Conservation (phyloP, 352 stramenopile genomes). For the Pythium rhizo-oryzae region DNA sequence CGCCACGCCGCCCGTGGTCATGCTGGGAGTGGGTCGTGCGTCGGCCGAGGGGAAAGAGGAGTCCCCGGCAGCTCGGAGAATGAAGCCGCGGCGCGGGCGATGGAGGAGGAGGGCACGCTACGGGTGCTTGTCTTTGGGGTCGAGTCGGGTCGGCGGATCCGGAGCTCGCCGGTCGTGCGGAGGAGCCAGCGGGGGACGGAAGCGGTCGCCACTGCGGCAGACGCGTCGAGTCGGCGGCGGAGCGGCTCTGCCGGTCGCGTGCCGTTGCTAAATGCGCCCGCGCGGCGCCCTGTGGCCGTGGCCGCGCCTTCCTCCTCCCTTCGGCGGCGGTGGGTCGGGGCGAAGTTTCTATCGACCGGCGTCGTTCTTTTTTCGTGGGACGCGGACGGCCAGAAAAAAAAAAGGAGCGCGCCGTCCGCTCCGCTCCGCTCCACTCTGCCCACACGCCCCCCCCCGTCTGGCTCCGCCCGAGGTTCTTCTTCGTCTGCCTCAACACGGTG, state of each 20-base stretch:
- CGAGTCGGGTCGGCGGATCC: neutral
- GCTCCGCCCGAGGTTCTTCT: too few relatives aligned
- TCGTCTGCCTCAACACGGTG: too few relatives aligned
- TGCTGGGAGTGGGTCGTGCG: neutral
- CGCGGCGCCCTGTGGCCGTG: neutral
- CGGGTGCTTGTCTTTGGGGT: slow-evolving; percentile 6
- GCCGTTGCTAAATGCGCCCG: slow-evolving; percentile 19
- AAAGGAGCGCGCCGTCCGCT: neutral
- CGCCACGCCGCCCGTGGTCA: slow-evolving; percentile 15
- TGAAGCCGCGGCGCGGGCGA: neutral
- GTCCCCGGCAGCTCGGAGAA: neutral
- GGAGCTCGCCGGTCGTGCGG: too few relatives aligned
- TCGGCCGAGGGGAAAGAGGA: neutral
- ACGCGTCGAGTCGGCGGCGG: neutral
- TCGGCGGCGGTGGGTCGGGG: neutral
- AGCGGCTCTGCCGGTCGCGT: neutral
- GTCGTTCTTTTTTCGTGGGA: slow-evolving; percentile 29
- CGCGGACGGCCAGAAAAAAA: neutral
- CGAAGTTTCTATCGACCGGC: slow-evolving; percentile 27
- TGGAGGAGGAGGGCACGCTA: neutral
- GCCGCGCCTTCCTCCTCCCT: neutral
- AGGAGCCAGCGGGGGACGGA: too few relatives aligned
- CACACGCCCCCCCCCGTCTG: too few relatives aligned
- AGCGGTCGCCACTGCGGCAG: too few relatives aligned
- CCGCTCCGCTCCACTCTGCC: slow-evolving; percentile 5